These are phyloP conservation scores for Delphinella strobiligena DNA, from an alignment of 2,329 filamentous ascomycete genomes.

Conservation along the genomic window DNA sequence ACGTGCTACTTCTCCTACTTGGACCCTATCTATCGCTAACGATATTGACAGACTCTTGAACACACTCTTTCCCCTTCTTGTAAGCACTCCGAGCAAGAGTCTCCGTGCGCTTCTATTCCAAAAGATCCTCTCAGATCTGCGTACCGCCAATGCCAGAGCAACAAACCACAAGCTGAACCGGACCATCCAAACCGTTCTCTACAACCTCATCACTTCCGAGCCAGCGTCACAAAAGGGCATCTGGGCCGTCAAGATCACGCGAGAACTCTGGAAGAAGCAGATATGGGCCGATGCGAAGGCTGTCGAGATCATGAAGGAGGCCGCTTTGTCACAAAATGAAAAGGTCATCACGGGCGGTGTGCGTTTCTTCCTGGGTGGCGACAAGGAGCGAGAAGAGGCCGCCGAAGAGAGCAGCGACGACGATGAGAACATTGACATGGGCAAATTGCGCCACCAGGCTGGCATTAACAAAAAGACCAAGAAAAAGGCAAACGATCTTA, in stretches of 20 bases:
- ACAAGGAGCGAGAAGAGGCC: conserved; percentile 87
- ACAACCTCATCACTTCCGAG: conserved; percentile 81
- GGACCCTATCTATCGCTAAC: conserved; percentile 6
- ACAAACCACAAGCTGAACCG: conserved; percentile 90
- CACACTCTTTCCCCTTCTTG: conserved; percentile 85
- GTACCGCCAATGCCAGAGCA: conserved; percentile 73
- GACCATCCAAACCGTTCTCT: conserved; percentile 84
- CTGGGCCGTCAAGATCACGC: conserved; percentile 91
- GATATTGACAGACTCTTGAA: conserved; percentile 50
- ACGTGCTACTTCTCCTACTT: conserved; percentile 15
- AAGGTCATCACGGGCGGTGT: conserved; percentile 84
- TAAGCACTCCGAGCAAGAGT: conserved; percentile 84
- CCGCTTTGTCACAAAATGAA: conserved; percentile 75
- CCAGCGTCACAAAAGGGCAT: conserved; percentile 73
- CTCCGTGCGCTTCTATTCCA: conserved; percentile 72
- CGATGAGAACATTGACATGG: conserved; percentile 63
- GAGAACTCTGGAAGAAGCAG: conserved; percentile 92
- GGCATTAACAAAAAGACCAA: conserved; percentile 95
- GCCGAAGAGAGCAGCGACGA: conserved; percentile 76
- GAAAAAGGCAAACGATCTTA: conserved; percentile 69
- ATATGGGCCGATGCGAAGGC: conserved; percentile 91
- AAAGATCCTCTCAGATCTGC: conserved; percentile 85
- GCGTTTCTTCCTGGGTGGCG: conserved; percentile 88
- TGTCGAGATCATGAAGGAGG: conserved; percentile 97
- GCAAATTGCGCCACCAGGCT: conserved; percentile 69